Evolutionary conservation across 2,329 filamentous ascomycete species (phyloP), one percentile per base, ranked within the genome.

Genomic region (Stylonectria norvegica): DNA sequence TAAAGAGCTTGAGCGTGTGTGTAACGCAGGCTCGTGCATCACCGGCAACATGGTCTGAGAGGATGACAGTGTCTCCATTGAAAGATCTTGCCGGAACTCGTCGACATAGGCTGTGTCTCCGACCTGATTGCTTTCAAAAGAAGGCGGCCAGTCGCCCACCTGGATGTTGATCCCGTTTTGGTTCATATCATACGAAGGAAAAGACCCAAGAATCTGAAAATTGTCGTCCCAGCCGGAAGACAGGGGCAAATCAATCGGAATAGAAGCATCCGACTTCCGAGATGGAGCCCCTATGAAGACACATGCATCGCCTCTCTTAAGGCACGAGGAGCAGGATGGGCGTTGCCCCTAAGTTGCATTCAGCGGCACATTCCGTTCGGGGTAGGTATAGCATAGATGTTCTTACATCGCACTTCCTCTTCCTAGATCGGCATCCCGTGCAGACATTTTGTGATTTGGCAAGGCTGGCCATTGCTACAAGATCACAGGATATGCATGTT

Each of bases 381-480:
- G 7, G 10, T 11, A 5, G 28, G 12, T 4, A 5, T 29, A 16
- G 8, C 4, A 5, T 18, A 5, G 8, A 17, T 2, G n/a, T 9
- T n/a, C 47, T 43, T 36, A 56, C 55, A 41, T 53, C 44, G 34
- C 55, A 58, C 35, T 48, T 57, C 38, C 55, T 57, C 37, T 58
- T 58, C 14, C 55, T 43, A 7, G 51, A 48, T 7, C 55, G 52
- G 38, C 55, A 58, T 7, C 41, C 53, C 2, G 41, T 45, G 20
- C 55, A 58, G 12, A 58, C 55, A 25, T 57, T 48, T 15, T 45
- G 50, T 9, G 55, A 45, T 19, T 52, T 58, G 14, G 55, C 50
- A n/a, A n/a, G n/a, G n/a, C n/a, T n/a, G n/a, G n/a, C n/a, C n/a
- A n/a, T n/a, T n/a, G n/a, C n/a, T n/a, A n/a, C n/a, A n/a, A n/a